Evolutionary conservation across 2,329 filamentous ascomycete species (phyloP).

Genomic region (Paecilomyces dactylethromorphus): DNA sequence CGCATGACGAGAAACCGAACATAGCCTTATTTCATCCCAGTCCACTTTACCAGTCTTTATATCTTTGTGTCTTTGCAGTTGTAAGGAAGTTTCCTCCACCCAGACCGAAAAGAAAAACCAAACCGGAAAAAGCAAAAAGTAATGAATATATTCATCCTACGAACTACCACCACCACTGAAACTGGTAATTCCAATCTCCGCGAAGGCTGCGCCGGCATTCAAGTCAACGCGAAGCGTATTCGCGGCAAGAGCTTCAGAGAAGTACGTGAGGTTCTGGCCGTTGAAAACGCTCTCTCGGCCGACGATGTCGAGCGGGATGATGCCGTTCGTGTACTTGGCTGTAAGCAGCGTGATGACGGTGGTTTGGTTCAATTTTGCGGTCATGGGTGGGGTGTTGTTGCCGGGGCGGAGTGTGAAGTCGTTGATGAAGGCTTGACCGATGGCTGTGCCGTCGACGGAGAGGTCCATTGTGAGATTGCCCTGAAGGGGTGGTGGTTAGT

Average conservation of each 20-base stretch:
- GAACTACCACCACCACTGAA: background rate
- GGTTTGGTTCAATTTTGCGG: conserved; percentile 41
- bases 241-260: conserved; percentile 43
- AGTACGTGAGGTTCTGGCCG: conserved; percentile 48
- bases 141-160: background rate
- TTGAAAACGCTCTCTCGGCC: conserved; percentile 44
- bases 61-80: too few relatives aligned
- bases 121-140: too few relatives aligned
- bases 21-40: too few relatives aligned
- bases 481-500: conserved; percentile 6
- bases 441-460: conserved; percentile 37
- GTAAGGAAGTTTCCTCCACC: too few relatives aligned
- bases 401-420: conserved; percentile 50
- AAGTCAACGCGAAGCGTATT: conserved; percentile 42
- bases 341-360: conserved; percentile 22
- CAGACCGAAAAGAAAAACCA: too few relatives aligned
- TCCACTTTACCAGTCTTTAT: too few relatives aligned
- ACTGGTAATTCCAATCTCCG: conserved; percentile 11
- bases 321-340: conserved; percentile 36
- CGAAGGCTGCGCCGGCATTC: conserved; percentile 33
- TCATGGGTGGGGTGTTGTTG: conserved; percentile 46
- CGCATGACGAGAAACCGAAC: too few relatives aligned
- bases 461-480: conserved; percentile 54
- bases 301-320: conserved; percentile 45
- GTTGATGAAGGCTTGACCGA: conserved; percentile 46